Conservation (phyloP, 2,329 filamentous ascomycete species). For the Paradendryphiella salina region DNA sequence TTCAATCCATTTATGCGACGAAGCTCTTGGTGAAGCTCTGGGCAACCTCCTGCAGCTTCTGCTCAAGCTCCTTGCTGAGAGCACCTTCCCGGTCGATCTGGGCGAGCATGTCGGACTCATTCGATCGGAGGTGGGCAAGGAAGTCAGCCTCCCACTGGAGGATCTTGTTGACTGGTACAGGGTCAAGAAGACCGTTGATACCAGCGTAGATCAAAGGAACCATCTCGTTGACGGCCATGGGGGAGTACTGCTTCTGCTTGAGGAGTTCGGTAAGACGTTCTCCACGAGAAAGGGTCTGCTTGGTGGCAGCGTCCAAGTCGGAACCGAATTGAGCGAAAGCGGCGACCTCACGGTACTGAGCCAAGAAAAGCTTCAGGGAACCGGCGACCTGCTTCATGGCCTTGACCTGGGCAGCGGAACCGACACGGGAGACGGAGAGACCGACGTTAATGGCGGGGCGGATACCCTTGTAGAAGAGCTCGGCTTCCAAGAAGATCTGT, state of each 20-base stretch:
- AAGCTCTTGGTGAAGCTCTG: constrained; percentile 92
- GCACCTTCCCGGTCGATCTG: constrained; percentile 95
- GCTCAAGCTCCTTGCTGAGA: constrained; percentile 91
- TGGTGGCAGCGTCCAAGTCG: constrained; percentile 97
- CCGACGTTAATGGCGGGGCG: constrained; percentile 99
- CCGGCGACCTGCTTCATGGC: constrained; percentile 99
- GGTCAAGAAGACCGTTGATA: constrained; percentile 96
- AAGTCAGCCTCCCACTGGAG: constrained; percentile 94
- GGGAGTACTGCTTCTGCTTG: constrained; percentile 99
- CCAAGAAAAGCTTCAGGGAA: constrained; percentile 99
- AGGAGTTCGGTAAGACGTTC: constrained; percentile 98
- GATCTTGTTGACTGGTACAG: constrained; percentile 86
- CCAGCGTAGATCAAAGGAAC: constrained; percentile 98
- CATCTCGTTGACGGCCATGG: constrained; percentile 99
- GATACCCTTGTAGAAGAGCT: constrained; percentile 99
- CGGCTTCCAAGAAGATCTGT: constrained; percentile 99
- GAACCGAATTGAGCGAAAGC: constrained; percentile 99
- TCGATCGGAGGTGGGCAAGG: constrained; percentile 86
- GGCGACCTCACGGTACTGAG: constrained; percentile 99
- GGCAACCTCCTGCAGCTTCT: constrained; percentile 76
- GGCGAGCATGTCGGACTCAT: constrained; percentile 80
- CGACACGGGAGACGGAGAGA: constrained; percentile 99
- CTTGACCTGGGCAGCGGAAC: constrained; percentile 99
- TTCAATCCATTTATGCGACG: constrained; percentile 57
- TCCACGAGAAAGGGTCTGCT: constrained; percentile 97